These are phyloP conservation scores for Ambrosiella cleistominuta DNA, from an alignment of 2,329 filamentous ascomycete genomes.

Conservation along the genomic window DNA sequence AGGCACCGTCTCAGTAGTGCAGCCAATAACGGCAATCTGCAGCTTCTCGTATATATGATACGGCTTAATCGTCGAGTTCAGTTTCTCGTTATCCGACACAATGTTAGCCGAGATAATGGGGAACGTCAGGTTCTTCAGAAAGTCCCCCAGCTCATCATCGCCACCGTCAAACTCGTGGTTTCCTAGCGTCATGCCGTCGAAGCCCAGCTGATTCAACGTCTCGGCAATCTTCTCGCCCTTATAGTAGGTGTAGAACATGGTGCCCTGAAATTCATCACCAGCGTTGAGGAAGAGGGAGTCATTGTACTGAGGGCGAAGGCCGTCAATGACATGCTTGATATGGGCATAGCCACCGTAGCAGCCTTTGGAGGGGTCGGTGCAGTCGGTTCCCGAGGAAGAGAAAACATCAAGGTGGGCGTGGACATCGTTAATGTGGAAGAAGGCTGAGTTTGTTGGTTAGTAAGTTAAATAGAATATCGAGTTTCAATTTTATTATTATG, in stretches of 20 bases:
- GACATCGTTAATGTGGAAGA: conserved; percentile 54
- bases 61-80: conserved; percentile 47
- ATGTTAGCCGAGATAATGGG: conserved; percentile 48
- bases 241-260: conserved; percentile 50
- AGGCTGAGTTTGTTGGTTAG: conserved; percentile 22
- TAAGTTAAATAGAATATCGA: no score
- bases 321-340: conserved; percentile 42
- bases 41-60: conserved; percentile 47
- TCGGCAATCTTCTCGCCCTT: conserved; percentile 51
- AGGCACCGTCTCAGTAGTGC: conserved; percentile 41
- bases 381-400: conserved; percentile 42
- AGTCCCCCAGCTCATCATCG: conserved; percentile 43
- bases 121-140: conserved; percentile 46
- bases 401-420: conserved; percentile 51
- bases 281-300: conserved; percentile 46
- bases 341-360: conserved; percentile 49
- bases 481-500: no score
- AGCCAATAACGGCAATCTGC: conserved; percentile 44
- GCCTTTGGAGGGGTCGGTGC: conserved; percentile 34
- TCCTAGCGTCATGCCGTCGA: conserved; percentile 49
- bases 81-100: conserved; percentile 36
- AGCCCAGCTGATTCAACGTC: conserved; percentile 46
- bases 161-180: conserved; percentile 53
- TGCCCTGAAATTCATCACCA: conserved; percentile 54
- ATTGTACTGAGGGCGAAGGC: conserved; percentile 37